phyloP scores from a whole-genome alignment of 805 yeast species.

The Metschnikowia rubicola region DNA sequence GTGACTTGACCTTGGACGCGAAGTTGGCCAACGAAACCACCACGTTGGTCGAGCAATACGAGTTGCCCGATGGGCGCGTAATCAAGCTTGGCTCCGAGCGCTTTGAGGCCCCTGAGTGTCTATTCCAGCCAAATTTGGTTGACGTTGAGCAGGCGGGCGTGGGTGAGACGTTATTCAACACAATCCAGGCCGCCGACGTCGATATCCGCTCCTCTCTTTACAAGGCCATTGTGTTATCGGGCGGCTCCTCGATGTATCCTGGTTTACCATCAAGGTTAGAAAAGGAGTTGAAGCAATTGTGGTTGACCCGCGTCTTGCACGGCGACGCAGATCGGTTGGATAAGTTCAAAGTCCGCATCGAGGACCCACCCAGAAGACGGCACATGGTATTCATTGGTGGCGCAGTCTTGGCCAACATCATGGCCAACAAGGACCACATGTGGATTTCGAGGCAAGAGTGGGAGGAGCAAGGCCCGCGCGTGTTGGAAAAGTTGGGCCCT shows the following conservation, averaged over 20 bases:
- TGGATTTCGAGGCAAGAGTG: conserved; percentile 96
- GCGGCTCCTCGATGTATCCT: conserved; percentile 98
- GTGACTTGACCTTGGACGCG: conserved; percentile 86
- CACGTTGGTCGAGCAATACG: conserved; percentile 83
- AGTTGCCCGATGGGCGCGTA: conserved; percentile 94
- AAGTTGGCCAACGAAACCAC: conserved; percentile 93
- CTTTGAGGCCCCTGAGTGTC: conserved; percentile 94
- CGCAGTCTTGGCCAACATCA: conserved; percentile 93
- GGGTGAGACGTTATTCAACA: conserved; percentile 87
- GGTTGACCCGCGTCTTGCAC: conserved; percentile 85
- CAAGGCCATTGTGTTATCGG: conserved; percentile 90
- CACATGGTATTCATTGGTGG: conserved; percentile 99
- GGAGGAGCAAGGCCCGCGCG: conserved; percentile 93
- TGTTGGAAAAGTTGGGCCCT: conserved; percentile 87
- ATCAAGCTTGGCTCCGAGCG: conserved; percentile 94
- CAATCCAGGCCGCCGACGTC: conserved; percentile 91
- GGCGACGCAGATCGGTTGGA: conserved; percentile 84
- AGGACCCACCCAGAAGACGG: conserved; percentile 97
- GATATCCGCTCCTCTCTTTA: conserved; percentile 86
- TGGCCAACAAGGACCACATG: conserved; percentile 98
- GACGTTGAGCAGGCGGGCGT: conserved; percentile 97
- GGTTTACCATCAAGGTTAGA: conserved; percentile 95
- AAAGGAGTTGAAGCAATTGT: conserved; percentile 91
- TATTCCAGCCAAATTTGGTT: conserved; percentile 92
- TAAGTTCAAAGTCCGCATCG: conserved; percentile 93